phyloP scores from a whole-genome alignment of 2,329 filamentous ascomycete genomes.

The Dendrostoma leiphaemia region DNA sequence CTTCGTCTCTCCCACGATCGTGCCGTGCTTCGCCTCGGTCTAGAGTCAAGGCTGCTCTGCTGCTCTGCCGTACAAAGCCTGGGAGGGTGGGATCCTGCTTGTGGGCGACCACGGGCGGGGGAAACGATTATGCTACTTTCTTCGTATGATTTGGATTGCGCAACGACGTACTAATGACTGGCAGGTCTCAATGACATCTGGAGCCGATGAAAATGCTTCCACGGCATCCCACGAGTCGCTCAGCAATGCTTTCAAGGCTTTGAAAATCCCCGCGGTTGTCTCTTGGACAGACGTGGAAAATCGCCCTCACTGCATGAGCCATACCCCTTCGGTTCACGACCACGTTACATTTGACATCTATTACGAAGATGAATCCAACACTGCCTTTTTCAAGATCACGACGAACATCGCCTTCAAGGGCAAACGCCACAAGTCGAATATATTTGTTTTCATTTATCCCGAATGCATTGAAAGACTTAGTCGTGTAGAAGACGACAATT shows the following conservation, averaged over 20 bases:
- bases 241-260: neutral
- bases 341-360: constrained; percentile 10
- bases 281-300: constrained; percentile 7
- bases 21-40: neutral
- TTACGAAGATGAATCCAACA: neutral
- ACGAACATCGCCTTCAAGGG: constrained; percentile 16
- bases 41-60: constrained; percentile 20
- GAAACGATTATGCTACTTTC: constrained; percentile 5
- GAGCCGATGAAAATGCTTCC: constrained; percentile 2
- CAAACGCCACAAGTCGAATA: constrained; percentile 15
- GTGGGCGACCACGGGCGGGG: constrained; percentile 1
- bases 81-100: constrained; percentile 18
- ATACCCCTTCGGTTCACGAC: constrained; percentile 4
- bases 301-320: neutral
- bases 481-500: constrained; percentile 3
- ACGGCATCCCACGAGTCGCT: constrained; percentile 7
- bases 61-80: constrained; percentile 17
- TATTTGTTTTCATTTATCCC: constrained; percentile 11
- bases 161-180: neutral
- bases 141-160: neutral
- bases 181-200: constrained; percentile 10
- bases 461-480: constrained; percentile 9
- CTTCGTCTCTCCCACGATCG: neutral
- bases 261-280: constrained; percentile 6
- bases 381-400: constrained; percentile 15